Evolutionary conservation across 495 filamentous ascomycete species (phyloP), one percentile per base, ranked within the genome.

Genomic region (Lindgomyces ingoldianus): DNA sequence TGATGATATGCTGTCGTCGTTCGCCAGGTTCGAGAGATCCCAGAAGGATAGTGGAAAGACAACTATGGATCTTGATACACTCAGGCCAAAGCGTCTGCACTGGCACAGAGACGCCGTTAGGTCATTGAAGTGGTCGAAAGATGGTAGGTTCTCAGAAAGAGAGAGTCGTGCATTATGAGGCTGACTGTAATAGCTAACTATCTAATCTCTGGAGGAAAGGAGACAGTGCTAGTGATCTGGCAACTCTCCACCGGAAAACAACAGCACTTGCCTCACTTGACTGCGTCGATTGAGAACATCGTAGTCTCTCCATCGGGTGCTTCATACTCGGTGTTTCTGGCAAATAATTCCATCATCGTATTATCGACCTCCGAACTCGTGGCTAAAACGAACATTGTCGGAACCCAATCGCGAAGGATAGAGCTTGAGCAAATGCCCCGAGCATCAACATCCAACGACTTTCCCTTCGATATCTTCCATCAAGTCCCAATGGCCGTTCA

Each of bases 191-290:
- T 55, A 96, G 92, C 93, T n/a, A 93, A 96, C 69, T 98, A 98
- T 72, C 74, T 98, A 30, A 87, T 98, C 30, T 98, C 94, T 42
- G 94, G 94, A 60, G 95, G 94, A 10, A 82, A 84, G 12, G 94
- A 98, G 74, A 91, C 91, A 0, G 91, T 94, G 3, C 77, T 99
- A 50, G 89, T 97, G 16, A 76, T 96, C n/a, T 99, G 93, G 92
- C 94, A 99, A 73, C 76, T 98, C 19, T 91, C 94, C 62, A 96
- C 93, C 1, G 85, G 85, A 29, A 85, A 85, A 62, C 84, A 84
- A 67, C 87, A 93, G 68, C 89, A 83, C 73, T 77, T 99, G 8
- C 94, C 94, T 1, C 92, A 99, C 80, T 81, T 99, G 39, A 88
- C 88, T 6, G 87, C 91, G 4, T 81, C 85, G 4, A 89, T 99